A percentile compares a stretch with the other conserved stretches of the same genome.
phyloP scores from a whole-genome alignment of 495 filamentous ascomycete genomes.

The Clohesyomyces aquaticus region DNA sequence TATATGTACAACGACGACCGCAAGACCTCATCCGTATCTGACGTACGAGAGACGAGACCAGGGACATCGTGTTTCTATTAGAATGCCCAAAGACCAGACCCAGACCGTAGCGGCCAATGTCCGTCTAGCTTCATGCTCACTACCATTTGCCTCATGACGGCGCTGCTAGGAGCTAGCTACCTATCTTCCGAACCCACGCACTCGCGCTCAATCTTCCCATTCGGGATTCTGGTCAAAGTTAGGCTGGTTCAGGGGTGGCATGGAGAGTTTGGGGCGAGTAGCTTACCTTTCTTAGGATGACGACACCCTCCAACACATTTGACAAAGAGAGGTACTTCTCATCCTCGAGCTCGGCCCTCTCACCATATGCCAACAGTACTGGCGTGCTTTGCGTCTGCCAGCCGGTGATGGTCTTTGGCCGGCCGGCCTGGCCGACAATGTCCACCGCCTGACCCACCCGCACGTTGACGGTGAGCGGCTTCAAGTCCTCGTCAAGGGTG shows the following conservation, averaged over 20 bases:
- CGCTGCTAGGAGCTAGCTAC: no score
- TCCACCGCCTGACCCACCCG: conserved; percentile 97
- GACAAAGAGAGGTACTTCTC: conserved; percentile 93
- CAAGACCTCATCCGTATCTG: not conserved
- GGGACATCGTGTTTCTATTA: not conserved
- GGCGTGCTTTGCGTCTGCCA: conserved; percentile 99
- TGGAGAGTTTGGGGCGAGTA: not conserved
- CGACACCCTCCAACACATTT: conserved; percentile 89
- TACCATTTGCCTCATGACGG: not conserved
- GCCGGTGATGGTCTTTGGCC: conserved; percentile 98
- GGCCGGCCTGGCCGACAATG: conserved; percentile 93
- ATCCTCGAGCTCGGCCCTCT: conserved; percentile 95
- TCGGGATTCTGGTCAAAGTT: conserved; percentile 33
- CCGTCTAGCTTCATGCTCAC: not conserved
- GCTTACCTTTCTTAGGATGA: conserved; percentile 93
- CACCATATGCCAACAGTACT: conserved; percentile 87
- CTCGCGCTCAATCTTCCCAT: conserved; percentile 34
- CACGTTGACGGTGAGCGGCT: conserved; percentile 93
- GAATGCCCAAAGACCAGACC: not conserved
- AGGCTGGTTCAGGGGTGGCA: not conserved
- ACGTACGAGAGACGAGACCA: not conserved
- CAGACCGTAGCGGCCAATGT: not conserved
- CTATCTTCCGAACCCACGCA: not conserved
- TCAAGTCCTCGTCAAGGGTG: conserved; percentile 90
- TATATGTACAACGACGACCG: not conserved